Evolutionary conservation across 441 rosid species (phyloP), one percentile per base, ranked within the genome.

Genomic region (Adansonia grandidieri): DNA sequence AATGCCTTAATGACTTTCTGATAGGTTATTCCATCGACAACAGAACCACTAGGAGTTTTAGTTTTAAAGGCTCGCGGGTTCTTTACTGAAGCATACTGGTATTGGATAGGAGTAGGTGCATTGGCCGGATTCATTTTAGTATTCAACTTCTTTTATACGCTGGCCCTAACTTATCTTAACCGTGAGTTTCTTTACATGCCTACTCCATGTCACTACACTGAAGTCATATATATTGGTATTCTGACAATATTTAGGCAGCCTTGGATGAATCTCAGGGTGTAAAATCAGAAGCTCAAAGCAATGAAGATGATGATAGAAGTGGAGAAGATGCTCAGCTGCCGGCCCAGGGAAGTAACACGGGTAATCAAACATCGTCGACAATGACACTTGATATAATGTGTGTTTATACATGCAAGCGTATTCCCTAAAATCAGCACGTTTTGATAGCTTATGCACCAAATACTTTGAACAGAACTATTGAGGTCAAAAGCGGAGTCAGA

Each of bases 231-330:
- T 37, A 37, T 37, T 37, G 42, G 42, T 5, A 37, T 28, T 37
- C 5, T 47, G 28, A 22, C 22, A 56, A 70, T 61, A 11, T 14
- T 54, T 57, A 5, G 44, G 79, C 91, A 96, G 99, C 91, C 61
- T 77, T 89, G 77, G 96, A 82, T 40, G 90, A 85, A 84, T 81
- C 85, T 74, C 91, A 85, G 57, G 88, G 92, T 37, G 73, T 88
- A 40, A 75, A 87, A n/a, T 20, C 84, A 4, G 85, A 89, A 48
- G 97, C 85, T 45, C 69, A 73, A 53, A 77, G 62, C 42, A 37
- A 37, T 37, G 42, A 37, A 37, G 42, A 37, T 37, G 42, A 37
- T 37, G 6, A 37, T 37, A 37, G 42, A 37, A 37, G 42, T 37
- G 42, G 42, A 37, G 42, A 37, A 37, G 42, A 37, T 37, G 42